These are phyloP conservation scores for Solanum pinnatisectum DNA, from an alignment of 257 asterid species.

Conservation along the genomic window DNA sequence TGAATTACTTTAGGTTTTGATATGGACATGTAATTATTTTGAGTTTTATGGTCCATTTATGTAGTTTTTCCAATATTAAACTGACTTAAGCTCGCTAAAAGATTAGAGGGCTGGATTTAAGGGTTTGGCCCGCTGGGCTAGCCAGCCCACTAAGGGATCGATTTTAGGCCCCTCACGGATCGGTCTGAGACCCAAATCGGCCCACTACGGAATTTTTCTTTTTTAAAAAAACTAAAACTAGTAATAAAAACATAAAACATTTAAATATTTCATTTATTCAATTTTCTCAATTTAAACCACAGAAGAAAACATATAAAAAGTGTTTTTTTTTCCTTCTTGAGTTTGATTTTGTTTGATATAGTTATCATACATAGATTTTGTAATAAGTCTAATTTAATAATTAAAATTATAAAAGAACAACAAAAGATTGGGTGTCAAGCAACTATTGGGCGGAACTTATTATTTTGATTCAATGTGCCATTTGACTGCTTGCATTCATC, in stretches of 20 bases:
- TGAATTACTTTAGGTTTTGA: too few species aligned
- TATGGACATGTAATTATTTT: too few species aligned
- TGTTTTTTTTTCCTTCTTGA: background rate
- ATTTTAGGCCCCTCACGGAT: background rate
- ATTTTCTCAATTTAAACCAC: too few species aligned
- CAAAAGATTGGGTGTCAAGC: background rate
- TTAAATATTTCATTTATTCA: background rate
- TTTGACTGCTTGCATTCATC: too few species aligned
- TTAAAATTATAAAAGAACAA: background rate
- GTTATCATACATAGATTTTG: background rate
- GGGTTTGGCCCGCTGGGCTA: background rate
- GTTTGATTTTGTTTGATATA: background rate
- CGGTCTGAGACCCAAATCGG: background rate
- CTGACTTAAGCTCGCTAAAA: background rate
- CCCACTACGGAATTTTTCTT: background rate
- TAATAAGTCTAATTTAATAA: background rate
- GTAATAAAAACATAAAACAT: too few species aligned
- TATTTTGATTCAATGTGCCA: too few species aligned
- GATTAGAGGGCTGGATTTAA: background rate
- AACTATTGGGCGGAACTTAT: too few species aligned
- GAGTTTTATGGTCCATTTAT: too few species aligned
- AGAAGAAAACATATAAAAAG: background rate
- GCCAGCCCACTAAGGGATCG: background rate
- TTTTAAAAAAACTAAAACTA: too few species aligned
- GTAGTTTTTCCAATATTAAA: too few species aligned